Evolutionary conservation across 345 rosid genomes (phyloP), one percentile per base, ranked within the genome.

Genomic region (Eutrema yunnanense): DNA sequence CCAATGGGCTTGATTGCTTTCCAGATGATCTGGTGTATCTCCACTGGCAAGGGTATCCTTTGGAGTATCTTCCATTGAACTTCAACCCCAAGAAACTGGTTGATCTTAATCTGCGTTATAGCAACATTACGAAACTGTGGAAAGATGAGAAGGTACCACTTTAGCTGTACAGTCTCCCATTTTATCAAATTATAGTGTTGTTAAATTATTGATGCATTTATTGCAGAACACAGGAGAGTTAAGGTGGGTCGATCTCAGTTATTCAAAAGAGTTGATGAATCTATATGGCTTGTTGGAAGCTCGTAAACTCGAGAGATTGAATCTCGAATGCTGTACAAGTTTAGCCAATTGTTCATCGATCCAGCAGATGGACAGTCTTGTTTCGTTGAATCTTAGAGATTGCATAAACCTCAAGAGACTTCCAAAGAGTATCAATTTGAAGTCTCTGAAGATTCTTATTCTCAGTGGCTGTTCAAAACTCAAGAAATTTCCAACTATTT

Each of bases 51-150:
- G 62, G 73, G 22, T 83, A 27, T 19, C 82, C 86, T 14, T 38
- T 50, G 10, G 70, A 69, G 26, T 49, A 76, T 36, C 48, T 83
- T 38, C 82, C 86, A 51, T 22, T 57, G 36, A 62, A 60, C 10
- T 78, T 76, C 26, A 46, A 43, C 44, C 75, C 75, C 0, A 69
- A 78, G 53, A 73, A 81, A 9, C 76, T 74, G 37, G 49, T 81
- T 33, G 69, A 72, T 50, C 80, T 80, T 37, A 56, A 40, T 41
- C 44, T 82, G 26, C 46, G 41, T 13, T 9, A 56, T 19, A 69
- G 86, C 74, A 44, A 37, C n/a, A 26, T 81, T 14, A 22, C 46
- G 29, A 51, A 75, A 51, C 51, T 83, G 1, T 83, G 82, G 81
- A 49, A 65, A 55, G 57, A 56, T 33, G 64, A 34, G 4, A 73